phyloP scores from a whole-genome alignment of 2,329 filamentous ascomycete genomes.

The Fusarium longipes region DNA sequence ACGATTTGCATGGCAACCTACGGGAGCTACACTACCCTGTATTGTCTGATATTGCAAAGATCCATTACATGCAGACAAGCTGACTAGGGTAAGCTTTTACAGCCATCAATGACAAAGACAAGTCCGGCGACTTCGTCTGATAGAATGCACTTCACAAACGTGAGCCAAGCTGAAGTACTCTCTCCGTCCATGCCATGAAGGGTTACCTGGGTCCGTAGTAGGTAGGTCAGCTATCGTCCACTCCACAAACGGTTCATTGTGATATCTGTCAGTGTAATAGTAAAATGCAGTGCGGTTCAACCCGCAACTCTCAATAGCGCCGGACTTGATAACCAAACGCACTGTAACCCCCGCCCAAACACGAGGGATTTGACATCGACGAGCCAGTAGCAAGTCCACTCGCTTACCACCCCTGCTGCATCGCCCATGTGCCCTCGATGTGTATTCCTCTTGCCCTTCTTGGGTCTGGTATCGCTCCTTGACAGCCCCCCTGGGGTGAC shows the following conservation, averaged over 20 bases:
- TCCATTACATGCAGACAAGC: not conserved
- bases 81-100: not conserved
- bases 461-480: constrained; percentile 22
- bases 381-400: constrained; percentile 23
- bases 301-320: constrained; percentile 50
- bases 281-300: constrained; percentile 50
- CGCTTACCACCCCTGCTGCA: constrained; percentile 17
- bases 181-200: not conserved
- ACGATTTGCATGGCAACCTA: too few species aligned
- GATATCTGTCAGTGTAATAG: constrained; percentile 42
- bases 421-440: constrained; percentile 27
- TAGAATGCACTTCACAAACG: not conserved
- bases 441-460: constrained; percentile 15
- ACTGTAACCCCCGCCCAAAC: constrained; percentile 35
- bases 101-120: not conserved
- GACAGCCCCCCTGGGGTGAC: constrained; percentile 36
- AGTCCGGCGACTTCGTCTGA: not conserved
- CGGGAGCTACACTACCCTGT: too few species aligned
- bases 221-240: constrained; percentile 17
- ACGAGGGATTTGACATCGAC: constrained; percentile 30
- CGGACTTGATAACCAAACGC: constrained; percentile 42
- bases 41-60: not conserved
- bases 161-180: not conserved
- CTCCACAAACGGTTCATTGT: constrained; percentile 35
- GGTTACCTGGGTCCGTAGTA: not conserved